Conservation (phyloP, 495 filamentous ascomycete genomes). For the Chaetomium tenue region DNA sequence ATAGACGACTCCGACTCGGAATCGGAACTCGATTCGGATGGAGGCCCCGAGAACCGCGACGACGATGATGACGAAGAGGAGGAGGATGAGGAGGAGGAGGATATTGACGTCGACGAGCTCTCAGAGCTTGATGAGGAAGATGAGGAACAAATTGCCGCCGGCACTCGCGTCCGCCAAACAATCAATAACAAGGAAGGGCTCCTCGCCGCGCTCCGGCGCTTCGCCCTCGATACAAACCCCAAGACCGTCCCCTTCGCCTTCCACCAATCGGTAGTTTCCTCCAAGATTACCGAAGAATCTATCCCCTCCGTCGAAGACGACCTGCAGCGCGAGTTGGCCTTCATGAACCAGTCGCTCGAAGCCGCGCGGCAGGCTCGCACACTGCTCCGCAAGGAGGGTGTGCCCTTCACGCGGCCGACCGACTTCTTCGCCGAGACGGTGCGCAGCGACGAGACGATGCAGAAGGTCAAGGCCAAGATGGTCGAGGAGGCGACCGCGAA, state of each 20-base stretch:
- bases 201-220: slow-evolving; percentile 69
- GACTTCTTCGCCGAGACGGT: slow-evolving; percentile 99
- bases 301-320: slow-evolving; percentile 81
- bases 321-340: slow-evolving; percentile 80
- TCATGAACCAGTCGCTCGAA: slow-evolving; percentile 86
- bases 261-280: slow-evolving; percentile 54
- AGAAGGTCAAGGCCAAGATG: slow-evolving; percentile 88
- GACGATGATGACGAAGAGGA: slow-evolving; percentile 55
- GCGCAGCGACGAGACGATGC: slow-evolving; percentile 98
- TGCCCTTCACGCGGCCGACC: slow-evolving; percentile 79
- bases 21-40: slow-evolving; percentile 35
- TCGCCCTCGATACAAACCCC: slow-evolving; percentile 59
- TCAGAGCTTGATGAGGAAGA: slow-evolving; percentile 65
- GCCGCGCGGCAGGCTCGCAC: slow-evolving; percentile 69
- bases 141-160: slow-evolving; percentile 65
- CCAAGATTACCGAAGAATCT: slow-evolving; percentile 47
- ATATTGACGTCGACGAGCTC: slow-evolving; percentile 82
- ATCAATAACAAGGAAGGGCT: slow-evolving; percentile 96
- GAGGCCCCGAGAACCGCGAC: slow-evolving; percentile 65
- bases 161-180: slow-evolving; percentile 87
- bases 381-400: slow-evolving; percentile 73
- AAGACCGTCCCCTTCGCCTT: slow-evolving; percentile 51
- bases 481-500: slow-evolving; percentile 86
- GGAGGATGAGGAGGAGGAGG: slow-evolving; percentile 62
- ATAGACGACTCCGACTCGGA: slow-evolving; percentile 42